Evolutionary conservation across 345 rosid genomes (phyloP), one percentile per base, ranked within the genome.

Genomic region (Abelmoschus esculentus): DNA sequence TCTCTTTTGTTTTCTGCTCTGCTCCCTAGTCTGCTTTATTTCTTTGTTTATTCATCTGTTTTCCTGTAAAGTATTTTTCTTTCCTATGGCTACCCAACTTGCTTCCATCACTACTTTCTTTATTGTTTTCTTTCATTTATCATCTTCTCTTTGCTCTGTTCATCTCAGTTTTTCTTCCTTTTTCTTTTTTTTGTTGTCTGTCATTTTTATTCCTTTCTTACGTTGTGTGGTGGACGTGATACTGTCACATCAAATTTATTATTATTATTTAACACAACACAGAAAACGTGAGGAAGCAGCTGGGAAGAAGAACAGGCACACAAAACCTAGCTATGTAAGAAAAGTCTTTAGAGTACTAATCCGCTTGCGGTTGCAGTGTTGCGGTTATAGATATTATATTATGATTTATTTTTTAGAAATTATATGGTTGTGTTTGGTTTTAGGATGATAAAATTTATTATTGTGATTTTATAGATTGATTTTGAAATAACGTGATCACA

Each of bases 31-130:
- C 10, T 38, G 2, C 42, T 38, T 38, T 38, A 38, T 38, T 38
- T 38, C 42, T 7, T 38, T 38, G 10, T 38, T 38, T 38, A 38
- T 38, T 36, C 40, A 36, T 44, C 49, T 44, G 13, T 3, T 9
- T 11, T 38, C 12, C 52, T 40, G 42, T 38, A 38, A 38, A 38
- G 42, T 38, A 38, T 7, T 38, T 38, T 1, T 38, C 26, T 22
- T 22, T 22, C 26, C 26, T 22, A 22, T 22, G 67, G 50, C 49
- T 62, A 40, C 50, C 50, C 40, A 18, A 38, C 52, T 17, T 18
- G 50, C 67, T 17, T 62, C 50, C 67, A 18, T 62, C 67, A 40
- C 32, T 63, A 18, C 4, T 63, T 61, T 62, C 11, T 56, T 56
- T 46, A 46, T 46, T 46, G 13, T 10, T 46, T 8, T 10, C 44